phyloP scores from a whole-genome alignment of 352 stramenopile species.

The Hyaloperonospora brassicae region DNA sequence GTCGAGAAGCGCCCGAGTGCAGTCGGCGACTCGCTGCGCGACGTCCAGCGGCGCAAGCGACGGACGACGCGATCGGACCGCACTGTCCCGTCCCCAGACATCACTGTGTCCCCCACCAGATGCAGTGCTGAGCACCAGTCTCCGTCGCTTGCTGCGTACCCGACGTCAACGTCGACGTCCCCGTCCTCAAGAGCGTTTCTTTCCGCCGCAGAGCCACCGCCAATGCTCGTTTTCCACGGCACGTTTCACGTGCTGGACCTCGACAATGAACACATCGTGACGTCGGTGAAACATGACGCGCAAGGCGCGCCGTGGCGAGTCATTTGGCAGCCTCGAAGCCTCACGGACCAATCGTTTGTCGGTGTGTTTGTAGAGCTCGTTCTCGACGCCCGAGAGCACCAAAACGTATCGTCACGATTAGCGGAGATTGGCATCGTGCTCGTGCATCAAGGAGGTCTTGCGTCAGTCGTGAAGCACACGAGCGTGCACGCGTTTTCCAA shows the following conservation, averaged over 20 bases:
- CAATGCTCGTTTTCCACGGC: constrained; percentile 27
- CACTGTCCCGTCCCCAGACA: constrained; percentile 9
- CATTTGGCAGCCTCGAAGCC: constrained; percentile 52
- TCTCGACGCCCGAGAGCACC: constrained; percentile 2
- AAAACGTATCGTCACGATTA: constrained; percentile 1
- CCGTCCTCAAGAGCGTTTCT: no score
- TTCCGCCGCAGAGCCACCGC: not conserved
- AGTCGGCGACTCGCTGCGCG: constrained; percentile 15
- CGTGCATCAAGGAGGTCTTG: constrained; percentile 22
- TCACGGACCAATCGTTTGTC: constrained; percentile 35
- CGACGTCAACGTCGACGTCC: no score
- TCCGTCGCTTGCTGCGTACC: not conserved
- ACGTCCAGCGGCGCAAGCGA: constrained; percentile 27
- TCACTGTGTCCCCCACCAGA: constrained; percentile 2
- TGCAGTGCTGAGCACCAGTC: constrained; percentile 3
- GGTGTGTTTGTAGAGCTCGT: constrained; percentile 61
- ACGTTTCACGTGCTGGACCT: constrained; percentile 38
- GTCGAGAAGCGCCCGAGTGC: constrained; percentile 46
- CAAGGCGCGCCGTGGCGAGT: constrained; percentile 45
- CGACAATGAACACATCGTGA: constrained; percentile 26
- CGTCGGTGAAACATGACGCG: constrained; percentile 29
- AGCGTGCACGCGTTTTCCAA: constrained; percentile 43
- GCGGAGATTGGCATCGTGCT: constrained; percentile 42
- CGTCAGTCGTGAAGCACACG: constrained; percentile 30
- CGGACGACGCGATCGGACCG: constrained; percentile 10